Evolutionary conservation across 2,329 filamentous ascomycete genomes (phyloP).

Genomic region (Bipolaris zeicola): DNA sequence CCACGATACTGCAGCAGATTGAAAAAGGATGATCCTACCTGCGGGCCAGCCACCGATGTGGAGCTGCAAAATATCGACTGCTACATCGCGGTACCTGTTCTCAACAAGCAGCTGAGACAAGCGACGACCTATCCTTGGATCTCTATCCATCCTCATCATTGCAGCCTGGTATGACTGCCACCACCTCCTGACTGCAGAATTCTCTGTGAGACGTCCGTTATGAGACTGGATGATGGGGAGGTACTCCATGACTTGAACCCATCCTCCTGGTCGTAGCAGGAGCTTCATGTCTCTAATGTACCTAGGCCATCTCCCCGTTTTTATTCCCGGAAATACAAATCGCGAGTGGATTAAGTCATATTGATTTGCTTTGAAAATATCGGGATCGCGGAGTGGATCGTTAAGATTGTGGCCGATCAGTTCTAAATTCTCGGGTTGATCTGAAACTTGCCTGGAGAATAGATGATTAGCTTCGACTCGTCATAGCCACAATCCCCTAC

Average conservation of each 20-base stretch:
- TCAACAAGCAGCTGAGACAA: slow-evolving; percentile 37
- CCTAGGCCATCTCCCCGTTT: slow-evolving; percentile 71
- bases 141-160: slow-evolving; percentile 42
- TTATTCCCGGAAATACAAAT: slow-evolving; percentile 72
- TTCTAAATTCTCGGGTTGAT: slow-evolving; percentile 47
- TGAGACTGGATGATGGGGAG: slow-evolving; percentile 86
- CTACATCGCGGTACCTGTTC: slow-evolving; percentile 41
- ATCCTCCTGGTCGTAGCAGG: slow-evolving; percentile 75
- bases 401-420: slow-evolving; percentile 47
- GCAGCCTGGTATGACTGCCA: slow-evolving; percentile 42
- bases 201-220: slow-evolving; percentile 73
- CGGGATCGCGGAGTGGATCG: slow-evolving; percentile 44
- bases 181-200: slow-evolving; percentile 46
- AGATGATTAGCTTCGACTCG: background rate
- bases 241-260: slow-evolving; percentile 87
- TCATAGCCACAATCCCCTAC: background rate
- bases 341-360: slow-evolving; percentile 87
- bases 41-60: slow-evolving; percentile 47
- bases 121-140: slow-evolving; percentile 42
- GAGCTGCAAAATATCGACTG: slow-evolving; percentile 35
- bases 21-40: slow-evolving; percentile 30
- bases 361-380: slow-evolving; percentile 65
- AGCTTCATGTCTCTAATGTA: slow-evolving; percentile 79
- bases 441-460: slow-evolving; percentile 26
- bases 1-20: background rate